Percentiles rank a stretch among this genome's conserved stretches.
Evolutionary conservation across 2,329 filamentous ascomycete genomes (phyloP).

Genomic region (Madurella mycetomatis): DNA sequence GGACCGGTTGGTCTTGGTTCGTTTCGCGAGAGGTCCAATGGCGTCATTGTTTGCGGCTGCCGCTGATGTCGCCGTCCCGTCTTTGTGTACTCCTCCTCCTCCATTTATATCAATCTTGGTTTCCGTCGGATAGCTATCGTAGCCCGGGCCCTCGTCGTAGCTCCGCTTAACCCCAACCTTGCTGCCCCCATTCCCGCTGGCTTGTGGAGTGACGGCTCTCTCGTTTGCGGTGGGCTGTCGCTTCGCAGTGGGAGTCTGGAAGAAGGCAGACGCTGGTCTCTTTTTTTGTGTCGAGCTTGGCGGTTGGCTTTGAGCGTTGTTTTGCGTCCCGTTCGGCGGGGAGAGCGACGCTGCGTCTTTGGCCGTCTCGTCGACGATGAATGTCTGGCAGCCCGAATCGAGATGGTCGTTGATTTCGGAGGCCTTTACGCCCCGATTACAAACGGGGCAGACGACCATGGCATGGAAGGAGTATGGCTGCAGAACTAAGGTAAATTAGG

Average conservation of each 20-base stretch:
- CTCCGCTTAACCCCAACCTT: constrained; percentile 45
- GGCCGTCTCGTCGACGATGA: constrained; percentile 52
- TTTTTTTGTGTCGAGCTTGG: constrained; percentile 49
- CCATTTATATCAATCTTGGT: constrained; percentile 19
- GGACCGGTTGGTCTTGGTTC: constrained; percentile 62
- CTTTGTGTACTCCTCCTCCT: constrained; percentile 11
- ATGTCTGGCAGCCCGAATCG: constrained; percentile 72
- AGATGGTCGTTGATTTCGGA: constrained; percentile 84
- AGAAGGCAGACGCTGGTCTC: constrained; percentile 54
- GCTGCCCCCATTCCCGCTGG: constrained; percentile 15
- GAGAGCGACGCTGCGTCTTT: constrained; percentile 20
- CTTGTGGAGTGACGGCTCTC: constrained; percentile 6
- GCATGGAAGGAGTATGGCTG: neutral
- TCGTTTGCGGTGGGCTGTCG: constrained; percentile 39
- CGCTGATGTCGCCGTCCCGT: neutral
- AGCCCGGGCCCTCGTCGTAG: constrained; percentile 52
- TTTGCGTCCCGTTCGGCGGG: constrained; percentile 32
- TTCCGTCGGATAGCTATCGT: constrained; percentile 21
- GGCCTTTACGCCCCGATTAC: constrained; percentile 66
- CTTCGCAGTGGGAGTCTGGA: constrained; percentile 58
- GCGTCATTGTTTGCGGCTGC: constrained; percentile 9
- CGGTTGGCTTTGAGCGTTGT: constrained; percentile 30
- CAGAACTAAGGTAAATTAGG: neutral
- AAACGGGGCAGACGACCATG: constrained; percentile 75
- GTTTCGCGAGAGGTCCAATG: constrained; percentile 51